phyloP scores from a whole-genome alignment of 345 rosid genomes.

The Populus simonii region DNA sequence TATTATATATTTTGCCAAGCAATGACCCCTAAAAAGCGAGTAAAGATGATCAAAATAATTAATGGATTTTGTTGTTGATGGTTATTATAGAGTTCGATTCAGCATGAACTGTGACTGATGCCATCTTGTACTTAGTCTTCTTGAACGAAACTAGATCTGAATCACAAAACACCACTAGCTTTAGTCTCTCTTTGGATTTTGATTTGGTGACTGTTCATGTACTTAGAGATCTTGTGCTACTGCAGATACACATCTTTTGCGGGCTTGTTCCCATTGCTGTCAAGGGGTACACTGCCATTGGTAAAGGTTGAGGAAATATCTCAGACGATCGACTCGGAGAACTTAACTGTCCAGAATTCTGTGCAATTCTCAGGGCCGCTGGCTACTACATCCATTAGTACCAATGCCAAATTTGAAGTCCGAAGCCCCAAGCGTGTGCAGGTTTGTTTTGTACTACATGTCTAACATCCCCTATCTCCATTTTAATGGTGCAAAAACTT shows the following conservation, averaged over 20 bases:
- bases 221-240: background rate
- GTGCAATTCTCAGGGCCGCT: constrained; percentile 74
- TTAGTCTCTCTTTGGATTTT: background rate
- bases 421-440: constrained; percentile 89
- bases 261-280: constrained; percentile 72
- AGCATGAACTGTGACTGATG: background rate
- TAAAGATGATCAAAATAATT: too few relatives aligned
- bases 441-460: constrained; percentile 29
- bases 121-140: background rate
- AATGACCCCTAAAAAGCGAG: too few relatives aligned
- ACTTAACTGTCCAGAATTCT: constrained; percentile 71
- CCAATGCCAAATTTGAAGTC: constrained; percentile 87
- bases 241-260: constrained; percentile 79
- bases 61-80: too few relatives aligned
- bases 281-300: constrained; percentile 54
- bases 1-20: too few relatives aligned
- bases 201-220: background rate
- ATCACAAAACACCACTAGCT: background rate
- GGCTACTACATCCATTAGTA: constrained; percentile 71
- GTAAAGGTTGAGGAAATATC: constrained; percentile 90
- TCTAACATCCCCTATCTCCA: background rate
- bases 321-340: constrained; percentile 81
- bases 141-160: background rate
- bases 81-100: too few relatives aligned
- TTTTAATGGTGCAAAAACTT: background rate